Percentiles rank a stretch among this genome's conserved stretches.
Conservation (phyloP, 352 stramenopile species). For the Pythium grandisporangium region DNA sequence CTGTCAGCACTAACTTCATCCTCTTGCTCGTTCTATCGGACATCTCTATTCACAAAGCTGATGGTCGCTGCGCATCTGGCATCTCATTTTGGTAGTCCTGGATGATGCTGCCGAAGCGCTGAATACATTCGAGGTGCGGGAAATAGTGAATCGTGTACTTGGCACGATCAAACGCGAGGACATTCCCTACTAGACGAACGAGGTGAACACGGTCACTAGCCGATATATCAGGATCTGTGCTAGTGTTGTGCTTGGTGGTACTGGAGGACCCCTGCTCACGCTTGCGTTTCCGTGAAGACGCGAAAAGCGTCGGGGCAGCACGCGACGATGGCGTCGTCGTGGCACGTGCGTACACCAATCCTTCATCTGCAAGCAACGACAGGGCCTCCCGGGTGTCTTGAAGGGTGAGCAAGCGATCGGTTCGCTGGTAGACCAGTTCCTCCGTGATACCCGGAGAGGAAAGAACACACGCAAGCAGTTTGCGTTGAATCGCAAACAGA, state of each 20-base stretch:
- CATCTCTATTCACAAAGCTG: too few relatives aligned
- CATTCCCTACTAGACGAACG: slow-evolving; percentile 30
- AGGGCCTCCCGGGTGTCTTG: slow-evolving; percentile 71
- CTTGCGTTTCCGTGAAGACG: not conserved
- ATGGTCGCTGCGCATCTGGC: slow-evolving; percentile 11
- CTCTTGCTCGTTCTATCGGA: too few relatives aligned
- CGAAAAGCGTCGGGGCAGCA: not conserved
- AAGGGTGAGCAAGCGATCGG: slow-evolving; percentile 53
- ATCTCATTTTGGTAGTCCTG: slow-evolving; percentile 62
- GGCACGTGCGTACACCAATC: slow-evolving; percentile 51
- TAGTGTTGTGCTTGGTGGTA: slow-evolving; percentile 2
- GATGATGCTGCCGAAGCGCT: slow-evolving; percentile 69
- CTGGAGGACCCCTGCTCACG: slow-evolving; percentile 21
- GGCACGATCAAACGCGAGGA: slow-evolving; percentile 37
- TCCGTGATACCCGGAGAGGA: slow-evolving; percentile 50
- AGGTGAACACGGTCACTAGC: slow-evolving; percentile 4
- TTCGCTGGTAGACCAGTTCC: slow-evolving; percentile 31
- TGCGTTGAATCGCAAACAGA: slow-evolving; percentile 68
- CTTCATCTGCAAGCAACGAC: slow-evolving; percentile 58
- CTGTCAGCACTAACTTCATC: too few relatives aligned
- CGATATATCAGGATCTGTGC: not conserved
- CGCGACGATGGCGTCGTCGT: slow-evolving; percentile 3
- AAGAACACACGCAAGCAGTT: slow-evolving; percentile 48
- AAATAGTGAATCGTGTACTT: slow-evolving; percentile 61
- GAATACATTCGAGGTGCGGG: slow-evolving; percentile 67